Percentiles rank a stretch among this genome's conserved stretches.
phyloP scores from a whole-genome alignment of 805 yeast genomes.

The Candida ovalis region DNA sequence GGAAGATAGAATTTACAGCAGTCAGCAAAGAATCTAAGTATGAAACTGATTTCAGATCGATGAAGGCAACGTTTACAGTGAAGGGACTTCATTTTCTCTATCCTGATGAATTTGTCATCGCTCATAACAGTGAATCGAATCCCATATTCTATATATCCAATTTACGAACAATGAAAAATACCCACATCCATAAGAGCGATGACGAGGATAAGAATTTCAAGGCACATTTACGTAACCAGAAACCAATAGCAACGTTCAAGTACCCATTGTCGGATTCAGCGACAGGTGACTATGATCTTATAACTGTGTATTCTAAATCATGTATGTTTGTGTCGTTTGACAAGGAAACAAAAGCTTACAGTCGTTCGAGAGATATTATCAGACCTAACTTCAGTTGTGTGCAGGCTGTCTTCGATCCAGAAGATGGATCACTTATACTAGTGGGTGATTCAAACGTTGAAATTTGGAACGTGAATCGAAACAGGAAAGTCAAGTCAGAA shows the following conservation, averaged over 20 bases:
- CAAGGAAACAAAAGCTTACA: constrained; percentile 15
- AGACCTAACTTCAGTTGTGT: constrained; percentile 24
- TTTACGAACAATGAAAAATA: constrained; percentile 25
- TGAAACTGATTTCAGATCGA: constrained; percentile 23
- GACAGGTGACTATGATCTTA: constrained; percentile 20
- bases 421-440: constrained; percentile 21
- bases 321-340: constrained; percentile 25
- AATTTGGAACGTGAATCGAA: constrained; percentile 23
- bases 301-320: constrained; percentile 27
- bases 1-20: constrained; percentile 34
- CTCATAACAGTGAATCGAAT: constrained; percentile 23
- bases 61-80: constrained; percentile 27
- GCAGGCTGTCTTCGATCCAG: constrained; percentile 27
- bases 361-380: constrained; percentile 25
- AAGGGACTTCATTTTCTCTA: constrained; percentile 21
- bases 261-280: constrained; percentile 11
- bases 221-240: constrained; percentile 22
- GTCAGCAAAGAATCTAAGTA: constrained; percentile 26
- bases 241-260: constrained; percentile 28
- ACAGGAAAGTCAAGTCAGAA: constrained; percentile 18
- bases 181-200: constrained; percentile 20
- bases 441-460: constrained; percentile 25
- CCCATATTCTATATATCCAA: constrained; percentile 29
- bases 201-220: constrained; percentile 25
- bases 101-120: constrained; percentile 28